phyloP scores from a whole-genome alignment of 805 yeast genomes.

The Yamadazyma scolyti region DNA sequence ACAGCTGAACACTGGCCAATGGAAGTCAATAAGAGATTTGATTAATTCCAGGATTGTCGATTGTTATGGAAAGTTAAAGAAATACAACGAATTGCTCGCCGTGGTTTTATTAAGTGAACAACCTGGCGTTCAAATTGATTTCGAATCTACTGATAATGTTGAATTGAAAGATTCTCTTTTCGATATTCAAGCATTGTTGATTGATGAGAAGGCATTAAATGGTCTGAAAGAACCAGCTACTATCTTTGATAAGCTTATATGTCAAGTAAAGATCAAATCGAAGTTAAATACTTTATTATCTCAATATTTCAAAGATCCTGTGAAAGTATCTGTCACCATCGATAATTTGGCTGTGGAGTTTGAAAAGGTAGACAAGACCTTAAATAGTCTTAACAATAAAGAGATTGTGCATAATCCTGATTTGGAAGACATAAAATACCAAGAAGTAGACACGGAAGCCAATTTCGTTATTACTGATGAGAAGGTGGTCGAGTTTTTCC shows the following conservation, averaged over 20 bases:
- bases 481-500: slow-evolving; percentile 19
- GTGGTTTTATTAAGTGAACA: not conserved
- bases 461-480: slow-evolving; percentile 2
- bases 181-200: slow-evolving; percentile 14
- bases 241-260: slow-evolving; percentile 9
- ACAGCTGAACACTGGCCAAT: slow-evolving; percentile 2
- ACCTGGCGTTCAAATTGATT: not conserved
- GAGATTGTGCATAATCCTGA: not conserved
- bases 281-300: not conserved
- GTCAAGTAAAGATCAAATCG: slow-evolving; percentile 17
- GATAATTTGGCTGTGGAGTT: not conserved
- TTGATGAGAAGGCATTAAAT: slow-evolving; percentile 8
- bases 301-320: not conserved
- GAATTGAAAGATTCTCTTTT: slow-evolving; percentile 9
- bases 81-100: slow-evolving; percentile 1
- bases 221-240: slow-evolving; percentile 6
- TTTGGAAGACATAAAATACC: not conserved
- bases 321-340: not conserved
- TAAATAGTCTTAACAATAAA: not conserved
- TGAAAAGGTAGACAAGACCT: not conserved
- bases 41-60: slow-evolving; percentile 4
- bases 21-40: slow-evolving; percentile 4
- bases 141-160: not conserved
- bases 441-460: slow-evolving; percentile 1
- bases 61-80: slow-evolving; percentile 4